Evolutionary conservation across 257 asterid genomes (phyloP).

Genomic region (Cinchona pubescens): DNA sequence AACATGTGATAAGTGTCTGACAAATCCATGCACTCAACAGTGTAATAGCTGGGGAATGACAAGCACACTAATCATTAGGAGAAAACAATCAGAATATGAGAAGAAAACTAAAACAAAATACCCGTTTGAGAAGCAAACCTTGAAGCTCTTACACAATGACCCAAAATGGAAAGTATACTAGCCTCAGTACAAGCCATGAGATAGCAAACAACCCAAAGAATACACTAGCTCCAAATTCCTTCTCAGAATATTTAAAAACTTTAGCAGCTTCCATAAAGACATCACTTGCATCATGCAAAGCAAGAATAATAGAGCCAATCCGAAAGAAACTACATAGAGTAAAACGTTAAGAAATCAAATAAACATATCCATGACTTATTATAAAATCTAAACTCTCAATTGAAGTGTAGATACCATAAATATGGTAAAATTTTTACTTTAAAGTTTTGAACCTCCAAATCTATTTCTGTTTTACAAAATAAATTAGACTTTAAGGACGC

Average conservation of each 20-base stretch:
- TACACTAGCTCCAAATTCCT: constrained; percentile 79
- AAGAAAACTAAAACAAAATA: constrained; percentile 2
- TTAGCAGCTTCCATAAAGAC: constrained; percentile 92
- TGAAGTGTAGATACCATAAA: neutral
- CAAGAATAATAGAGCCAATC: constrained; percentile 70
- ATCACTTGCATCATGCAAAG: constrained; percentile 94
- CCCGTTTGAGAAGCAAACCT: constrained; percentile 39
- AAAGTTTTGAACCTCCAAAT: too few relatives aligned
- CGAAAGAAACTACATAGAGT: constrained; percentile 64
- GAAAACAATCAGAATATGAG: constrained; percentile 6
- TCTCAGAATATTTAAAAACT: constrained; percentile 81
- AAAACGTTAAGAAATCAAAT: neutral
- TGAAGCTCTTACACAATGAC: constrained; percentile 58
- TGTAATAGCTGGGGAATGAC: constrained; percentile 53
- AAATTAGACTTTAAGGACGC: neutral
- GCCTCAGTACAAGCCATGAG: constrained; percentile 86
- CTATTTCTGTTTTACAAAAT: neutral
- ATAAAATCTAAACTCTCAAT: neutral
- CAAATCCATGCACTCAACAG: constrained; percentile 42
- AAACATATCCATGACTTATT: neutral
- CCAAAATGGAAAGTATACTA: constrained; percentile 84
- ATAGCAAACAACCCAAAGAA: constrained; percentile 78
- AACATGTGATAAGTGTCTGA: constrained; percentile 32
- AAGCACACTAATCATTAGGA: constrained; percentile 32
- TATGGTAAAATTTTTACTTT: neutral